phyloP scores from a whole-genome alignment of 495 filamentous ascomycete genomes.

The Corynascus novoguineensis region DNA sequence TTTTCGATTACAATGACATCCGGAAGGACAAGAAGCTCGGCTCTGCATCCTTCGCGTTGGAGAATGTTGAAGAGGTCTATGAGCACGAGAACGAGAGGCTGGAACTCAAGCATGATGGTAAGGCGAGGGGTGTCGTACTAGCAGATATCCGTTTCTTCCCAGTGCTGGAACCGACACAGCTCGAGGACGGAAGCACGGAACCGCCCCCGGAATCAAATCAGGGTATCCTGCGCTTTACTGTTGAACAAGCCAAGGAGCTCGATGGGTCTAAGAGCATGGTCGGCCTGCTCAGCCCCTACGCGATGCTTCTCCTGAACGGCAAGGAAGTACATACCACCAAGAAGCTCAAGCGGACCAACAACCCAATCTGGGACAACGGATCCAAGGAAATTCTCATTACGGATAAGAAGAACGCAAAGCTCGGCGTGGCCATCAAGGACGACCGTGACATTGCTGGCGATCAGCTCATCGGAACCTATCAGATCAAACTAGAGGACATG shows the following conservation, averaged over 20 bases:
- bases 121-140: slow-evolving; percentile 70
- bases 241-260: slow-evolving; percentile 94
- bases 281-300: slow-evolving; percentile 86
- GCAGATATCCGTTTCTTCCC: slow-evolving; percentile 94
- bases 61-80: slow-evolving; percentile 66
- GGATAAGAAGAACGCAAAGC: slow-evolving; percentile 78
- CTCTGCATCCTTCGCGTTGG: slow-evolving; percentile 73
- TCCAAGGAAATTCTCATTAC: slow-evolving; percentile 91
- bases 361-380: slow-evolving; percentile 85
- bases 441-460: slow-evolving; percentile 81
- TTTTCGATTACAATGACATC: slow-evolving; percentile 92
- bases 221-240: slow-evolving; percentile 84
- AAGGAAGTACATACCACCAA: slow-evolving; percentile 80
- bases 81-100: slow-evolving; percentile 80
- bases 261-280: slow-evolving; percentile 85
- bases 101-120: slow-evolving; percentile 79
- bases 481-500: slow-evolving; percentile 92
- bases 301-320: slow-evolving; percentile 76
- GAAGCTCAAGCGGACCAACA: slow-evolving; percentile 92
- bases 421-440: slow-evolving; percentile 91
- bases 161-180: slow-evolving; percentile 64
- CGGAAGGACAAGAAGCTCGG: slow-evolving; percentile 97
- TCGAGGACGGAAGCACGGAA: slow-evolving; percentile 69
- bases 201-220: slow-evolving; percentile 84
- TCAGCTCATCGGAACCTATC: slow-evolving; percentile 80